Evolutionary conservation across 768 basidiomycete species (phyloP).

Genomic region (Stropharia rugosoannulata): DNA sequence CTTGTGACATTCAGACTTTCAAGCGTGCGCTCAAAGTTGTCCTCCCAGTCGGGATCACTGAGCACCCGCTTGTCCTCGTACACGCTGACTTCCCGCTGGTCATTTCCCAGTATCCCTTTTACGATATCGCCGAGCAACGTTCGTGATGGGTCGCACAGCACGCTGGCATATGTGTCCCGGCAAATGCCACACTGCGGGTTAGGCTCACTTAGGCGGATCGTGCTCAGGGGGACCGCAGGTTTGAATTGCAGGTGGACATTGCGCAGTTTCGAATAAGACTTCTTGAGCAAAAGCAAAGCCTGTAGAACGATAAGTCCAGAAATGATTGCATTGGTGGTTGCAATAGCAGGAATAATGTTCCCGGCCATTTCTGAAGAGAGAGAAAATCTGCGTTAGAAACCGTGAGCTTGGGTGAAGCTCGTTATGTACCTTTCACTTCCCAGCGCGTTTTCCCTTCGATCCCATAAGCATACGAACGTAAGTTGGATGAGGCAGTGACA

Average conservation of each 20-base stretch:
- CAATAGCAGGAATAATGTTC: conserved; percentile 99
- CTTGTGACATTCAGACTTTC: conserved; percentile 76
- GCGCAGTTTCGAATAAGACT: conserved; percentile 57
- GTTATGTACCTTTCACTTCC: conserved; percentile 85
- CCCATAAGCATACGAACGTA: conserved; percentile 87
- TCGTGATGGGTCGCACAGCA: conserved; percentile 72
- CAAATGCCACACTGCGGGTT: conserved; percentile 85
- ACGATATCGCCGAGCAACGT: conserved; percentile 75
- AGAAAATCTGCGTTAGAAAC: not conserved
- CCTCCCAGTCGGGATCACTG: conserved; percentile 92
- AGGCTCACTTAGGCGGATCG: conserved; percentile 63
- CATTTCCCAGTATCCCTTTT: conserved; percentile 59
- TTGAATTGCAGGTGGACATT: conserved; percentile 83
- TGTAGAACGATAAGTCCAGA: conserved; percentile 94
- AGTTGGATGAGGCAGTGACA: conserved; percentile 91
- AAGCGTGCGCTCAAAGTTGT: conserved; percentile 80
- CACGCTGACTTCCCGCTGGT: conserved; percentile 68
- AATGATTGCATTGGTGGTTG: conserved; percentile 97
- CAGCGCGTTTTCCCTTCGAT: conserved; percentile 90
- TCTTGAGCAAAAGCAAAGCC: conserved; percentile 79
- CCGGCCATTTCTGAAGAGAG: conserved; percentile 87
- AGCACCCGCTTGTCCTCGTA: conserved; percentile 86
- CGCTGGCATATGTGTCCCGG: conserved; percentile 74
- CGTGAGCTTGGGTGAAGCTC: not conserved
- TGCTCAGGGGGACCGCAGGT: conserved; percentile 73